A percentile compares a stretch with the other conserved stretches of the same genome.
Conservation (phyloP, 768 basidiomycete genomes). For the Coprinellus aureogranulatus region DNA sequence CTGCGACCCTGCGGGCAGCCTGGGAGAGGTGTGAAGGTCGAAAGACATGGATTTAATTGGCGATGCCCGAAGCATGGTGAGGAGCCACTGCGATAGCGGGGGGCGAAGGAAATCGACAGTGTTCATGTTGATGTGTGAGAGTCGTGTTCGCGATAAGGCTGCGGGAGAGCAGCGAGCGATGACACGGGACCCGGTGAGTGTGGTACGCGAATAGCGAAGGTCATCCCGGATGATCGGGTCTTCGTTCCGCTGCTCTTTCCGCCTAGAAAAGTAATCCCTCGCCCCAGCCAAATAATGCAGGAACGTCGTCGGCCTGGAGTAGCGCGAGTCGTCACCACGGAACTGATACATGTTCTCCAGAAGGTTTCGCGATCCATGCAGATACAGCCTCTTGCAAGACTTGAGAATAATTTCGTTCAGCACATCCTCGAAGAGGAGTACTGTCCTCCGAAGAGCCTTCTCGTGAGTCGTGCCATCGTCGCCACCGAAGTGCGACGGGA, state of each 20-base stretch:
- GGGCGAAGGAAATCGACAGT: constrained; percentile 4
- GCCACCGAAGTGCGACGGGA: neutral
- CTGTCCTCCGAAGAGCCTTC: neutral
- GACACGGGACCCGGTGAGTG: neutral
- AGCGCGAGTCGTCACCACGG: neutral
- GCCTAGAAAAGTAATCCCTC: neutral
- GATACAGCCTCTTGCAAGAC: neutral
- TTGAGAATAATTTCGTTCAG: constrained; percentile 1
- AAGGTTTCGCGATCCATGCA: neutral
- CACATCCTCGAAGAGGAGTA: neutral
- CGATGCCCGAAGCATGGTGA: neutral
- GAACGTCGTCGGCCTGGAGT: neutral
- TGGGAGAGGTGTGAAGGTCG: neutral
- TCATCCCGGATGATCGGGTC: neutral
- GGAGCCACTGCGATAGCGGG: neutral
- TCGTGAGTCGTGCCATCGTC: neutral
- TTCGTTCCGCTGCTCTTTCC: neutral
- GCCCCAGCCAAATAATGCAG: neutral
- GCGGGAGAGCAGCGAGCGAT: neutral
- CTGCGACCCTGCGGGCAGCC: neutral
- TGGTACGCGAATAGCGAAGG: constrained; percentile 1
- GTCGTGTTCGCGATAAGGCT: neutral
- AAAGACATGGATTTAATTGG: neutral
- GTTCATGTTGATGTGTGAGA: neutral
- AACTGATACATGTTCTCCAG: neutral